Base-by-base conservation (phyloP, 371 early-diverging fungal genomes). In the Mucor circinelloides region DNA sequence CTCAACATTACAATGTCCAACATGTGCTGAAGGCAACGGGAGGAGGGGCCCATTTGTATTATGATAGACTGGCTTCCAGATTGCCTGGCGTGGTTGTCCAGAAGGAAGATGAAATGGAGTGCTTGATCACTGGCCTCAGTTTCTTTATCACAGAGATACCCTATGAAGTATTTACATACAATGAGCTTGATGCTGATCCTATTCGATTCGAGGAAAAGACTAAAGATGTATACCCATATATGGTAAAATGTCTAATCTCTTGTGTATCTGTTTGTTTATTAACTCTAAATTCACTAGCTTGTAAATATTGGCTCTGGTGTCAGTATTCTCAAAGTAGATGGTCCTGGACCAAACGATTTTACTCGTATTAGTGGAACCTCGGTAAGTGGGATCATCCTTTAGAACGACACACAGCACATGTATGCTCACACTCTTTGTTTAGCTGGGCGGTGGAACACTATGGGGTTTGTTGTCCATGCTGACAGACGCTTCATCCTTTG, bases 361-460 rank as follows among this genome's bases (percentile, higher is more conserved):
- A 90, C 91, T 67, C 87, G 95, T 60, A 93, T 97, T 67, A 92
- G 93, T 73, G 98, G 97, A 69, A 97, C 97, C 28, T 95, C 95
- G 65, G 89, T 89, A 86, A 77, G 80, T n/a, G 21, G 13, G 40
- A 32, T 67, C 4, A n/a, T 58, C 44, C 12, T 19, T 23, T 52
- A 10, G 1, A 8, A 21, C n/a, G n/a, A n/a, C n/a, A n/a, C n/a
- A n/a, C n/a, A 46, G 23, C 23, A n/a, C n/a, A 0, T 8, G 5
- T 5, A 21, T 21, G 9, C 23, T 46, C 6, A 21, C n/a, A 19
- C 2, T 46, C 6, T 46, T n/a, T n/a, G 9, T 46, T 27, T 52
- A 89, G 87, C 84, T 98, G 63, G 98, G 98, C 60, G 98, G 98
- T 54, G 98, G 97, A 60, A 98, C 98, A 13, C 84, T 97, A 17